phyloP scores from a whole-genome alignment of 2,329 filamentous ascomycete species.

The Scopulariopsis brevicaulis region DNA sequence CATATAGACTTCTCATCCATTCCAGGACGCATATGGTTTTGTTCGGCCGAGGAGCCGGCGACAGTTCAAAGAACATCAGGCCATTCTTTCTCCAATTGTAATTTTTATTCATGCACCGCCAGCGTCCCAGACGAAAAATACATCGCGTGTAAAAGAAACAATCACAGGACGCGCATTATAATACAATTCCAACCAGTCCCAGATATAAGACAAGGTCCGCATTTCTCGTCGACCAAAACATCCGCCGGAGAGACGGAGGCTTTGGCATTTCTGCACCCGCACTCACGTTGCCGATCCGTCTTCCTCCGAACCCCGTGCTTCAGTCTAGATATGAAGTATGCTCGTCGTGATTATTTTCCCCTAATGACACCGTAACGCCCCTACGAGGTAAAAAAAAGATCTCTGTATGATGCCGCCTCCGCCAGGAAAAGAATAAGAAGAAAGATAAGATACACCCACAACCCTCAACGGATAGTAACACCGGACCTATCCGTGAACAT shows the following conservation, averaged over 20 bases:
- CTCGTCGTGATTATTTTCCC: background rate
- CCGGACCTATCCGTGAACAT: slow-evolving; percentile 89
- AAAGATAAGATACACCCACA: background rate
- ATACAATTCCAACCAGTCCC: background rate
- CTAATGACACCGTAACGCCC: background rate
- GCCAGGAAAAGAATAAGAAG: background rate
- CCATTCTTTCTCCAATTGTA: too few species aligned
- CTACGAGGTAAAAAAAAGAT: background rate
- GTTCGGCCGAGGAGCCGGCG: background rate
- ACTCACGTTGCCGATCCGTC: background rate
- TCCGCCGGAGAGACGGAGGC: background rate
- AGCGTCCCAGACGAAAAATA: background rate
- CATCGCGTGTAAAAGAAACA: background rate
- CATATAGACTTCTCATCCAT: background rate
- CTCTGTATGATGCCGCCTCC: too few species aligned
- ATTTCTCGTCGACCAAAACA: background rate
- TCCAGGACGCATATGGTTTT: background rate
- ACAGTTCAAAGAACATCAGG: background rate
- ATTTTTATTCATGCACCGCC: background rate
- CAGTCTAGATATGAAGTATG: background rate
- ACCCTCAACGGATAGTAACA: slow-evolving; percentile 51
- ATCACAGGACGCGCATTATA: background rate
- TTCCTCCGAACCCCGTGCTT: background rate
- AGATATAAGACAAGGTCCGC: background rate
- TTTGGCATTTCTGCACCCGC: background rate